phyloP scores from a whole-genome alignment of 2,329 filamentous ascomycete species.

The Lecanicillium sp. region DNA sequence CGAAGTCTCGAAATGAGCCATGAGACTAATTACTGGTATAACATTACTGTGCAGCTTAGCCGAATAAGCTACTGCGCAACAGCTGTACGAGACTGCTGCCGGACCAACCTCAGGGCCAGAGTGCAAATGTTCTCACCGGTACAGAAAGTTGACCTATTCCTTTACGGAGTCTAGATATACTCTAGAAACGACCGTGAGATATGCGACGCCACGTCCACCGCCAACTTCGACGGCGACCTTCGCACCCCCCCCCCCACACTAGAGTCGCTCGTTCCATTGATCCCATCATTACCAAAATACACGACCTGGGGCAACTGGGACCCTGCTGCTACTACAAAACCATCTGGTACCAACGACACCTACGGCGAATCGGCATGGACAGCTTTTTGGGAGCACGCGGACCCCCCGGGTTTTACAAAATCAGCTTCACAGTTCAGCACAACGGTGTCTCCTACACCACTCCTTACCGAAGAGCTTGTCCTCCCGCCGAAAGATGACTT shows the following conservation, averaged over 20 bases:
- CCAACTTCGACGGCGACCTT: constrained; percentile 22
- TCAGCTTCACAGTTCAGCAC: constrained; percentile 25
- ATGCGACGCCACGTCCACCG: constrained; percentile 20
- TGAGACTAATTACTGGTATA: no score
- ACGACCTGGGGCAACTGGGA: constrained; percentile 27
- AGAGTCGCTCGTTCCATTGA: constrained; percentile 16
- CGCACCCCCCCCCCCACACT: constrained; percentile 18
- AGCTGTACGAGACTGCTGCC: no score
- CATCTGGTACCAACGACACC: constrained; percentile 19
- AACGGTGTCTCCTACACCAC: constrained; percentile 44
- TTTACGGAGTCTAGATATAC: constrained; percentile 21
- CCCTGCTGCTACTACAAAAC: constrained; percentile 18
- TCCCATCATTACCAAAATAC: constrained; percentile 18
- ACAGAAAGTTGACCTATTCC: constrained; percentile 7
- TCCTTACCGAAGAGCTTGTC: constrained; percentile 45
- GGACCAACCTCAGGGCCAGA: no score
- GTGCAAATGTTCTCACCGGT: no score
- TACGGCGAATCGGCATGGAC: constrained; percentile 24
- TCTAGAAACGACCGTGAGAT: constrained; percentile 22
- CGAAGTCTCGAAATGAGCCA: no score
- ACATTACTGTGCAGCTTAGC: no score
- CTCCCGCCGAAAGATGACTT: constrained; percentile 46
- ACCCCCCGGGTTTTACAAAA: constrained; percentile 25
- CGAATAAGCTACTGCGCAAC: no score
- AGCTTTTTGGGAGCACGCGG: constrained; percentile 23